These are phyloP conservation scores for Myriosclerotinia scirpicola DNA, from an alignment of 2,329 filamentous ascomycete species.

Conservation along the genomic window DNA sequence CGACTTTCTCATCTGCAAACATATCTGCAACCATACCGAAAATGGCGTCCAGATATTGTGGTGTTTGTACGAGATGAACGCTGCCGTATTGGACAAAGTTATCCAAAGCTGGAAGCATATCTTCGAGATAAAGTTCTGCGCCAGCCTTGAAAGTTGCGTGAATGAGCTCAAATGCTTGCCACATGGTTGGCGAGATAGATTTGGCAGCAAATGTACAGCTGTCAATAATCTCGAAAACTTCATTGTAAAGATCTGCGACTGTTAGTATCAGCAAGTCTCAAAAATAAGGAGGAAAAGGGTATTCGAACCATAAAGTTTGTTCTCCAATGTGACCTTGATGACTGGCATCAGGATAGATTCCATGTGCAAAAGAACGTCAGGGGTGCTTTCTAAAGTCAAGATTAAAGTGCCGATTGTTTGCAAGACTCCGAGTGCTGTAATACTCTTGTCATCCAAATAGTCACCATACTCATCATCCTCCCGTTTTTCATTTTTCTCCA, in stretches of 20 bases:
- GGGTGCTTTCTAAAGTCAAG: slow-evolving; percentile 92
- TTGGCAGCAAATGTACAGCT: slow-evolving; percentile 99
- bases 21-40: slow-evolving; percentile 95
- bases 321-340: slow-evolving; percentile 92
- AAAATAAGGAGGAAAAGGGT: neutral
- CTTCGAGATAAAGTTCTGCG: slow-evolving; percentile 94
- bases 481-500: slow-evolving; percentile 81
- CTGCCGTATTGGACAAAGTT: slow-evolving; percentile 97
- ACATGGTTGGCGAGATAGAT: slow-evolving; percentile 94
- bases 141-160: slow-evolving; percentile 97
- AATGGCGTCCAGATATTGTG: slow-evolving; percentile 81
- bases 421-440: slow-evolving; percentile 90
- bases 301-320: slow-evolving; percentile 82
- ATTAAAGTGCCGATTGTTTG: slow-evolving; percentile 98
- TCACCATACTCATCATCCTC: slow-evolving; percentile 80
- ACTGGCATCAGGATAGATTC: slow-evolving; percentile 97
- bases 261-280: slow-evolving; percentile 32
- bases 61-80: slow-evolving; percentile 76
- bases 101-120: slow-evolving; percentile 96
- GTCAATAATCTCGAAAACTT: slow-evolving; percentile 98
- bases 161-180: slow-evolving; percentile 96
- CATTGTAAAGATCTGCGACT: slow-evolving; percentile 81
- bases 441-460: slow-evolving; percentile 96
- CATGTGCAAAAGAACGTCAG: slow-evolving; percentile 89
- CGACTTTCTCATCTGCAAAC: slow-evolving; percentile 88